Evolutionary conservation across 306 rosid species (phyloP), one percentile per base, ranked within the genome.

Genomic region (Trifolium pratense): DNA sequence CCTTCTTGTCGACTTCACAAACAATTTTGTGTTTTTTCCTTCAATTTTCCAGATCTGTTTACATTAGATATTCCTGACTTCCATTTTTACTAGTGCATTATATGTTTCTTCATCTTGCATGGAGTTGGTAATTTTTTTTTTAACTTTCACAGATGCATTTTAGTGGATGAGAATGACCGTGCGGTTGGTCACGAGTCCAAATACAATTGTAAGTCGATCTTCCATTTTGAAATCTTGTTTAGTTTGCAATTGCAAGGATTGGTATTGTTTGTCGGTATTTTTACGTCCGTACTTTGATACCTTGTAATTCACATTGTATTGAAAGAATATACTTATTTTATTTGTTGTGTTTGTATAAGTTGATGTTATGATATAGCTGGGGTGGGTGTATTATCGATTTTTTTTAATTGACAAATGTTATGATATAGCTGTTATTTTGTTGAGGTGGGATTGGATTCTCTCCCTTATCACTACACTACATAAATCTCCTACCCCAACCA

Each of bases 161-260:
- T 95, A 32, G 99, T 95, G 82, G 97, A 95, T 78, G 97, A 90
- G 96, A 91, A 86, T n/a, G 99, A 95, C 69, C 74, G 31, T 4
- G 97, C 90, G 14, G 87, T 95, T 76, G 99, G 99, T 84, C 99
- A 95, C 37, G 99, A 95, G 29, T 86, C 91, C 76, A 95, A 95
- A 80, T 95, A 95, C 71, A 95, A 91, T 18, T 95, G 99, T 95
- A 87, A 91, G 97, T 83, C 52, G 4, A 34, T 18, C 49, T 31
- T 68, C 67, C 16, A 6, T 60, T 42, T 66, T 75, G 55, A 64
- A 61, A 66, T 67, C 59, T 61, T 40, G 17, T 12, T 63, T 37
- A 29, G 11, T 69, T 61, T 49, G 66, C 31, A 20, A 58, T 48
- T 67, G 31, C 59, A 37, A 58, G 18, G 75, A 9, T 31, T 59